Conservation (phyloP, 495 filamentous ascomycete species). For the Astrocystis sublimbata region DNA sequence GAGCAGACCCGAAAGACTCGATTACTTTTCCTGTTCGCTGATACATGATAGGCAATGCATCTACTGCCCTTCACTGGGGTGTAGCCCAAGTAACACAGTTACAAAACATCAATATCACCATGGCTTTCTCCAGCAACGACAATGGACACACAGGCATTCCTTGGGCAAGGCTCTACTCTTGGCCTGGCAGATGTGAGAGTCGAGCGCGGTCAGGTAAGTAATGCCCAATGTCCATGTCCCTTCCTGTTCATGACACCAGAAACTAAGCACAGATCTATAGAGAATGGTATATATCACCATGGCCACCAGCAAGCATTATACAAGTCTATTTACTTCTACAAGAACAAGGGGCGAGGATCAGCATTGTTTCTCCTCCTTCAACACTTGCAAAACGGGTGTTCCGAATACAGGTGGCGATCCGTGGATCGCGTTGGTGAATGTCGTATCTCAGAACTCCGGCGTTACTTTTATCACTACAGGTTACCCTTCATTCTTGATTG, state of each 20-base stretch:
- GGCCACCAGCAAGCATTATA: slow-evolving; percentile 72
- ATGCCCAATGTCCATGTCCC: neutral
- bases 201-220: slow-evolving; percentile 39
- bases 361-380: slow-evolving; percentile 48
- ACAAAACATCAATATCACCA: slow-evolving; percentile 69
- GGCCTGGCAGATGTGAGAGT: slow-evolving; percentile 39
- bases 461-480: slow-evolving; percentile 38
- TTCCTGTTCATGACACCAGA: neutral
- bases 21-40: neutral
- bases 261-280: slow-evolving; percentile 13
- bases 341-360: slow-evolving; percentile 57
- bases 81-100: slow-evolving; percentile 66
- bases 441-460: slow-evolving; percentile 43
- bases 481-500: slow-evolving; percentile 43
- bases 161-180: slow-evolving; percentile 54
- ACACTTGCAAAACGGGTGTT: slow-evolving; percentile 58
- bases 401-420: slow-evolving; percentile 51
- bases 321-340: slow-evolving; percentile 62
- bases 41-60: slow-evolving; percentile 33
- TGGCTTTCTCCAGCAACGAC: slow-evolving; percentile 48
- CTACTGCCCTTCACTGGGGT: slow-evolving; percentile 69
- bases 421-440: slow-evolving; percentile 45
- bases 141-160: slow-evolving; percentile 64
- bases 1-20: neutral
- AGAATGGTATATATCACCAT: slow-evolving; percentile 56